Evolutionary conservation across 768 basidiomycete species (phyloP).

Genomic region (Pleurotus cornucopiae): DNA sequence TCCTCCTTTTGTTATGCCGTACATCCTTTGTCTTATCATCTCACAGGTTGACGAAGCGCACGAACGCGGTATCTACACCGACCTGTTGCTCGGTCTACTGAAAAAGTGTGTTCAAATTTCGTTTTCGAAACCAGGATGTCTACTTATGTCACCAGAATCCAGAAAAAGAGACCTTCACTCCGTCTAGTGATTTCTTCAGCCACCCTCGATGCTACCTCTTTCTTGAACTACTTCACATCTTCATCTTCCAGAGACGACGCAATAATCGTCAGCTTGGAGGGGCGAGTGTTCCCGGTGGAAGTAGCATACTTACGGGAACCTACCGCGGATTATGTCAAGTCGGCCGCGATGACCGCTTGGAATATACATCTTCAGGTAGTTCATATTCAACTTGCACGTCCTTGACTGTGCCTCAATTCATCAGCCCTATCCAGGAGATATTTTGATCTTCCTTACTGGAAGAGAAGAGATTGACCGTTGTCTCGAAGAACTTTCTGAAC

Average conservation of each 20-base stretch:
- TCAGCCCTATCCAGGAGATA: slow-evolving; percentile 82
- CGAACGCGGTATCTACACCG: slow-evolving; percentile 94
- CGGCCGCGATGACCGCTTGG: slow-evolving; percentile 80
- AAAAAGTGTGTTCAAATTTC: slow-evolving; percentile 65
- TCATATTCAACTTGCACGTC: not conserved
- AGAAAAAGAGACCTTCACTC: slow-evolving; percentile 84
- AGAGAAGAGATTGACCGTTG: slow-evolving; percentile 94
- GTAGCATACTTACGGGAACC: slow-evolving; percentile 83
- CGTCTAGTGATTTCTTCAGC: slow-evolving; percentile 94
- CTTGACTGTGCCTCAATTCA: slow-evolving; percentile 2
- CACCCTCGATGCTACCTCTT: slow-evolving; percentile 88
- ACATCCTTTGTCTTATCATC: not conserved
- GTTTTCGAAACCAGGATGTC: no score
- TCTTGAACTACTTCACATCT: slow-evolving; percentile 84
- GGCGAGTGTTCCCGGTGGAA: slow-evolving; percentile 93
- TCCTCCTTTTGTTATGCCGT: slow-evolving; percentile 9
- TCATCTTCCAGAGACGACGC: slow-evolving; percentile 63
- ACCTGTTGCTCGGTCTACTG: slow-evolving; percentile 83
- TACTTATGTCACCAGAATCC: slow-evolving; percentile 54
- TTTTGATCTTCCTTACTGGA: slow-evolving; percentile 92
- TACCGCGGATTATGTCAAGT: slow-evolving; percentile 72
- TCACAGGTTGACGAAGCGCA: slow-evolving; percentile 94
- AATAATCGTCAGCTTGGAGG: slow-evolving; percentile 85
- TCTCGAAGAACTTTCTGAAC: slow-evolving; percentile 74
- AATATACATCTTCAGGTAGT: slow-evolving; percentile 76